Conservation (phyloP, 495 filamentous ascomycete genomes). For the Elaphomyces granulatus region DNA sequence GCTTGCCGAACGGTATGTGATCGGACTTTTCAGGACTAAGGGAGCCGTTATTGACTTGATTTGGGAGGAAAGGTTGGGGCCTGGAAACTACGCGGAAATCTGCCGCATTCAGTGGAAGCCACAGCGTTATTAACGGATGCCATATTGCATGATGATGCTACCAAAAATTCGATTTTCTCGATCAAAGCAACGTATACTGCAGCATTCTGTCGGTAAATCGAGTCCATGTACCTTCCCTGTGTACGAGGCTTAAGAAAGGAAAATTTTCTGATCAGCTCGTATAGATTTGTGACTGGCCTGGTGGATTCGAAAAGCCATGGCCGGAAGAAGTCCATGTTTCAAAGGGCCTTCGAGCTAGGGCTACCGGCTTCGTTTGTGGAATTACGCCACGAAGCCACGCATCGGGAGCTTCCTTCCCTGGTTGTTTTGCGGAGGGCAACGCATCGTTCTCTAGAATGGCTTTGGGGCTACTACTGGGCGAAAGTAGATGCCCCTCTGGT, state of each 20-base stretch:
- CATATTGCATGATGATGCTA: slow-evolving; percentile 48
- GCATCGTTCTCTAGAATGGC: slow-evolving; percentile 59
- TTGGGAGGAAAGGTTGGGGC: slow-evolving; percentile 26
- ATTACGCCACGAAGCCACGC: slow-evolving; percentile 76
- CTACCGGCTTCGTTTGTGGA: slow-evolving; percentile 80
- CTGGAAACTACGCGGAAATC: slow-evolving; percentile 53
- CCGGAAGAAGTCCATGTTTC: slow-evolving; percentile 69
- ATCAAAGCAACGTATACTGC: slow-evolving; percentile 42
- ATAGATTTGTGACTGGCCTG: slow-evolving; percentile 81
- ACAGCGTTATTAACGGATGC: slow-evolving; percentile 66
- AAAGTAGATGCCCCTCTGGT: slow-evolving; percentile 10
- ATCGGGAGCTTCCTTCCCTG: slow-evolving; percentile 69
- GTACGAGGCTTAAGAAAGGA: slow-evolving; percentile 2
- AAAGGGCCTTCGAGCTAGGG: slow-evolving; percentile 56
- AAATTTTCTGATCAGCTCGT: background rate
- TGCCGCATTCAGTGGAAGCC: slow-evolving; percentile 70
- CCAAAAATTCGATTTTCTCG: slow-evolving; percentile 36
- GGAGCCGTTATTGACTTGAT: background rate
- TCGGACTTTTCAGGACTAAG: slow-evolving; percentile 1
- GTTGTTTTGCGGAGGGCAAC: slow-evolving; percentile 51
- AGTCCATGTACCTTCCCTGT: background rate
- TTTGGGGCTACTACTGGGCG: slow-evolving; percentile 79
- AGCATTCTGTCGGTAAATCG: slow-evolving; percentile 44
- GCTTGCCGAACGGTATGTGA: slow-evolving; percentile 34
- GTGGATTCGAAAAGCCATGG: slow-evolving; percentile 60